Conservation (phyloP, 768 basidiomycete species). For the Kwoniella bestiolae region DNA sequence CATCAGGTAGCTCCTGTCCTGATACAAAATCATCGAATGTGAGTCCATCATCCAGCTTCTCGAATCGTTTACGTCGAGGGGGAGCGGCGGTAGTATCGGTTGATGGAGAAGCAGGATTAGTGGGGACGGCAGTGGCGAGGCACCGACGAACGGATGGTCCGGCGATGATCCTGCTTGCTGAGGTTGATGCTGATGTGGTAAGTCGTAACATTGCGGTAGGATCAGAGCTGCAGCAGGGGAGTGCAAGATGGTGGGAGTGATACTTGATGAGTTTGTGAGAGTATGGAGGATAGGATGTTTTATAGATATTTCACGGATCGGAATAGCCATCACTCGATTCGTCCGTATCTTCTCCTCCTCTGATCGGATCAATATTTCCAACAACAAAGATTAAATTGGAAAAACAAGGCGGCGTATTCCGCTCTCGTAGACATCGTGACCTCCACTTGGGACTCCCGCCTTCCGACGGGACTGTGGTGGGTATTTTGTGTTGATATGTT, state of each 20-base stretch:
- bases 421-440: background rate
- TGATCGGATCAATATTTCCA: background rate
- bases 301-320: background rate
- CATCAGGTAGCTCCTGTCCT: constrained; percentile 42
- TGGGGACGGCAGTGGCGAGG: constrained; percentile 17
- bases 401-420: background rate
- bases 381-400: background rate
- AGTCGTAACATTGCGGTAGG: constrained; percentile 7
- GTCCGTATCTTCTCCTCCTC: background rate
- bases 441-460: too few relatives aligned
- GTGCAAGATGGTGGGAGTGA: too few relatives aligned
- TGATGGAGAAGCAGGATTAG: constrained; percentile 4
- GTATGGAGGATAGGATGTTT: background rate
- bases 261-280: too few relatives aligned
- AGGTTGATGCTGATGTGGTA: constrained; percentile 13
- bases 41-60: constrained; percentile 51
- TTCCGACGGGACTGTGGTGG: background rate
- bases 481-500: background rate
- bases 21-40: constrained; percentile 56
- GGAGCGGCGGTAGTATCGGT: background rate
- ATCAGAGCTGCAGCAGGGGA: too few relatives aligned
- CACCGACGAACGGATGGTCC: constrained; percentile 8
- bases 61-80: constrained; percentile 25
- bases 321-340: constrained; percentile 4
- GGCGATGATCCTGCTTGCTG: constrained; percentile 12